Evolutionary conservation across 2,329 filamentous ascomycete species (phyloP), one percentile per base, ranked within the genome.

Genomic region (Pseudogymnoascus verrucosus): DNA sequence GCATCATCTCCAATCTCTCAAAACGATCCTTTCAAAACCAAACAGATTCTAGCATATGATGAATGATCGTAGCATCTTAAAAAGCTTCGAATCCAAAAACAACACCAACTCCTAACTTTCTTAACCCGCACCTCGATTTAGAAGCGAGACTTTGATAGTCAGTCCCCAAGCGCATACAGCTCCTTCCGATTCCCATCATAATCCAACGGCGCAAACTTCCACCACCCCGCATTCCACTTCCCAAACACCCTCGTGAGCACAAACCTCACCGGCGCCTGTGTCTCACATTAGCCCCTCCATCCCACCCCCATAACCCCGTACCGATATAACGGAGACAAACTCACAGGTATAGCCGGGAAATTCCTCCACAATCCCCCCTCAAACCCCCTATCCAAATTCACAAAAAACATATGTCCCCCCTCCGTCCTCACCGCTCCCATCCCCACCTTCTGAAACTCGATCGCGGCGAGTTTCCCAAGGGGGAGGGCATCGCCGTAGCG

Each of bases 131-230:
- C 2, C 10, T 28, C 6, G 0, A 4, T 1, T 21, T 11, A 57
- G 10, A 34, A n/a, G 28, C 10, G 28, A 34, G 7, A 5, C 51
- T 19, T 16, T 12, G 10, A 6, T 34, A 5, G 16, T 34, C 5
- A 36, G 28, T 34, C 16, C 6, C 28, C 28, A 36, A 57, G 39
- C 16, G 28, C 42, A 42, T 51, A 21, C 44, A 64, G 40, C n/a
- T 63, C 64, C 59, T 62, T 65, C 21, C 65, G 61, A 14, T 37
- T 62, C 14, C 63, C 65, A 34, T 64, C 60, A 26, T 42, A 28
- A 62, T 69, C 67, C 64, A 65, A 64, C 61, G 64, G 64, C 34
- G 64, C 63, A 64, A 67, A 67, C 31, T 26, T 64, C 67, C 66
- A 67, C 67, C 64, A 65, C 21, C 42, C 40, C 3, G 36, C 26